phyloP scores from a whole-genome alignment of 371 early-diverging fungal genomes.

The Dichotomocladium elegans region DNA sequence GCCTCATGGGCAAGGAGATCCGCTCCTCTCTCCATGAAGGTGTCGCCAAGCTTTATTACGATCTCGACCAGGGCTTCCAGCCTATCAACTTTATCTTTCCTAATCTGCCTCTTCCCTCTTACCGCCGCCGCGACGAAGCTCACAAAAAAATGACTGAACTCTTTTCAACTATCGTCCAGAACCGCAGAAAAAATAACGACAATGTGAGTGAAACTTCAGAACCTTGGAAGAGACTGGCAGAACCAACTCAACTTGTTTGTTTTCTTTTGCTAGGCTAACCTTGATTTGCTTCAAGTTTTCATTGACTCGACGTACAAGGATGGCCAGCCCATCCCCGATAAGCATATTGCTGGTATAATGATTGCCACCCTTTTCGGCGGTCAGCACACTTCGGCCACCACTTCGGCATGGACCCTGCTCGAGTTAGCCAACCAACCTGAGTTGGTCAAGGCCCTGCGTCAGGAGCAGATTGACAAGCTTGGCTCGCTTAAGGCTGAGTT shows the following conservation, averaged over 20 bases:
- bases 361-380: slow-evolving; percentile 96
- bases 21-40: slow-evolving; percentile 74
- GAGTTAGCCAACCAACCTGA: slow-evolving; percentile 83
- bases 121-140: slow-evolving; percentile 82
- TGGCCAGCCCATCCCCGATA: slow-evolving; percentile 74
- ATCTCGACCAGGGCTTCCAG: slow-evolving; percentile 91
- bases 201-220: slow-evolving; percentile 21
- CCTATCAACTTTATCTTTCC: slow-evolving; percentile 87
- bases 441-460: slow-evolving; percentile 50
- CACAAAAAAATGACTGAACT: slow-evolving; percentile 77
- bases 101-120: slow-evolving; percentile 42
- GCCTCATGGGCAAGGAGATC: slow-evolving; percentile 93
- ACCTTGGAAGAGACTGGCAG: too few relatives aligned
- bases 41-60: slow-evolving; percentile 85
- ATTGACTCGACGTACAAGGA: slow-evolving; percentile 88
- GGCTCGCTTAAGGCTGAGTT: slow-evolving; percentile 58
- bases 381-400: slow-evolving; percentile 94
- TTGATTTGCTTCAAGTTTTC: slow-evolving; percentile 80
- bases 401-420: slow-evolving; percentile 88
- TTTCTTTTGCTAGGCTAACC: slow-evolving; percentile 19
- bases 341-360: slow-evolving; percentile 89
- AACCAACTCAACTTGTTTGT: neutral
- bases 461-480: slow-evolving; percentile 60
- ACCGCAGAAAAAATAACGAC: slow-evolving; percentile 61
- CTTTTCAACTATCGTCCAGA: slow-evolving; percentile 78